Base-by-base conservation (phyloP, 805 yeast species). In the Pichia californica region DNA sequence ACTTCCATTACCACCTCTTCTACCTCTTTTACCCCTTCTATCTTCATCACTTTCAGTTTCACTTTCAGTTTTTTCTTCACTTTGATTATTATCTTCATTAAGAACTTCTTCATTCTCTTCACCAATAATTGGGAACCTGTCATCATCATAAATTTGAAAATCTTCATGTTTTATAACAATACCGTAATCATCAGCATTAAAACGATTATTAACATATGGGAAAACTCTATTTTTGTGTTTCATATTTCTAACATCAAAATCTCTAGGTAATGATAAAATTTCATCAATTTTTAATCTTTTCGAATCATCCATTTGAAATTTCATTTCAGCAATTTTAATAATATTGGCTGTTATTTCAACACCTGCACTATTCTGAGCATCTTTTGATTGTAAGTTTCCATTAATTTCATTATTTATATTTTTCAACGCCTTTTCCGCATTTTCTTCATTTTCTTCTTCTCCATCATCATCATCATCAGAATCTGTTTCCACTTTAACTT, bases 101-200 rank as follows among this genome's bases (percentile, higher is more conserved):
- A 11, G 27, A 9, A 9, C 20, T 32, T 33, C 29, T 20, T 6
- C 23, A 5, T 16, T 25, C 7, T 27, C 37, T 20, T 19, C 19
- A 3, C 39, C 63, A 31, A 59, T 60, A 38, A 60, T 53, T 7
- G 61, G 56, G 39, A 65, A 68, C 43, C 61, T 66, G 32, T 49
- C 52, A 42, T 71, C 76, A 40, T 76, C 81, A 28, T 70, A 77
- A 44, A 73, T 66, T 27, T 69, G 73, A 54, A 81, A 83, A 52
- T 81, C 83, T 31, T 77, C 75, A 34, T 73, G 73, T 48, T 82
- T 80, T 18, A 89, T 79, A 2, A 81, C 64, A 44, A 78, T 81
- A 26, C 99, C 99, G 60, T 91, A 93, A 51, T 91, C 97, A 57
- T 93, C 98, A 37, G 72, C 66, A 51, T 83, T 77, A 20, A 74